phyloP scores from a whole-genome alignment of 2,329 filamentous ascomycete genomes.

The Aspergillus sp. region DNA sequence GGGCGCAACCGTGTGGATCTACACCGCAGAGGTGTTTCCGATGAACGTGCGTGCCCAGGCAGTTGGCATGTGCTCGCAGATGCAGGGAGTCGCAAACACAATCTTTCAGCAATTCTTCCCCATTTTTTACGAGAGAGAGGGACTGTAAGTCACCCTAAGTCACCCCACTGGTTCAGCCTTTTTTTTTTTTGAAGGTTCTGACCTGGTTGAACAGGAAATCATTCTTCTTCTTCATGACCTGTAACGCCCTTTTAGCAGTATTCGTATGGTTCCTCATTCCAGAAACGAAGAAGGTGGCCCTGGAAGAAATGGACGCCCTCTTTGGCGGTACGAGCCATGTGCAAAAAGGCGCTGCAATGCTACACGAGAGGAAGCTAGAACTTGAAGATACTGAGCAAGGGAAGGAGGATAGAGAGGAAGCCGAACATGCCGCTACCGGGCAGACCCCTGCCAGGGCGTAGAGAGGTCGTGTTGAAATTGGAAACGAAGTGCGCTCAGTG shows the following conservation, averaged over 20 bases:
- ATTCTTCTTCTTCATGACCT: conserved; percentile 7
- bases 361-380: neutral
- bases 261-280: conserved; percentile 55
- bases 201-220: too few species aligned
- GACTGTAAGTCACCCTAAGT: too few species aligned
- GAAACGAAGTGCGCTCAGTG: too few species aligned
- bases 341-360: neutral
- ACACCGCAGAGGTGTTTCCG: conserved; percentile 67
- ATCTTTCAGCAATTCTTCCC: conserved; percentile 72
- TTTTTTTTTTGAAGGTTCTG: too few species aligned
- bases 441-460: neutral
- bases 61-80: conserved; percentile 64
- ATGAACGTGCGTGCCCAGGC: conserved; percentile 71
- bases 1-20: conserved; percentile 71
- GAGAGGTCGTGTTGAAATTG: too few species aligned
- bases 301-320: conserved; percentile 39
- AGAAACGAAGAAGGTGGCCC: conserved; percentile 48
- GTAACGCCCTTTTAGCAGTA: conserved; percentile 47
- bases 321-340: conserved; percentile 40
- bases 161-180: too few species aligned
- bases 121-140: conserved; percentile 61
- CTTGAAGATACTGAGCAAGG: neutral
- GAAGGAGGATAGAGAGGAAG: neutral
- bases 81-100: conserved; percentile 64
- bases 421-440: neutral